phyloP scores from a whole-genome alignment of 805 yeast species.

The Ogataea trehaloabstinens region DNA sequence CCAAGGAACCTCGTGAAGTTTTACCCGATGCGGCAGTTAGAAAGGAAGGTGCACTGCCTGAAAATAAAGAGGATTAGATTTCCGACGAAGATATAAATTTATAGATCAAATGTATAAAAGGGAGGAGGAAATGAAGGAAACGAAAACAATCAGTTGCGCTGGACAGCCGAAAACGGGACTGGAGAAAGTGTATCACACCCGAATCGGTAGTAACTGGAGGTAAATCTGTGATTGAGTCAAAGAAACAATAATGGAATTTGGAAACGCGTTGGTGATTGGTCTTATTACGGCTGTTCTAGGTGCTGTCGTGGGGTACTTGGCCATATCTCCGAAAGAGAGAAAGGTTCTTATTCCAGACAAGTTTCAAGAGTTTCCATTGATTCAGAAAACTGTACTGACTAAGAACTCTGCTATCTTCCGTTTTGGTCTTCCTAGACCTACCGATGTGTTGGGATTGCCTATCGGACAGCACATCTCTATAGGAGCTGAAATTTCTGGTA shows the following conservation, averaged over 20 bases:
- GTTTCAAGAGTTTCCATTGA: conserved; percentile 77
- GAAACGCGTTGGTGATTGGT: conserved; percentile 15
- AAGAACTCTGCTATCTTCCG: conserved; percentile 83
- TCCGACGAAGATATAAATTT: no score
- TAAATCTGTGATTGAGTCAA: no score
- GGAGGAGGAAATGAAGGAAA: no score
- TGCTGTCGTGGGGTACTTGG: conserved; percentile 17
- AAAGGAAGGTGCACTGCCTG: no score
- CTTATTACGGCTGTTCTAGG: conserved; percentile 24
- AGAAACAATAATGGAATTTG: conserved; percentile 2
- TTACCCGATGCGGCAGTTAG: no score
- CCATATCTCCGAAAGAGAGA: conserved; percentile 26
- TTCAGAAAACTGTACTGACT: conserved; percentile 69
- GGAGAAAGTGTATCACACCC: no score
- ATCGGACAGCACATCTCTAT: conserved; percentile 92
- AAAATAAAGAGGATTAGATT: no score
- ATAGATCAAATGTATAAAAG: no score
- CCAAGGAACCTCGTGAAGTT: no score
- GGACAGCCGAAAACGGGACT: no score
- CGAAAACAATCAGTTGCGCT: no score
- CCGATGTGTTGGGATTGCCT: conserved; percentile 81
- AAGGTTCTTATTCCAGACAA: conserved; percentile 62
- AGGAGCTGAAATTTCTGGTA: conserved; percentile 71
- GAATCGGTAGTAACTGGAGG: no score
- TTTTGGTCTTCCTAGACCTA: conserved; percentile 74